Evolutionary conservation across 164 flowering plant genomes (phyloP).

Genomic region (Litsea cubeba): DNA sequence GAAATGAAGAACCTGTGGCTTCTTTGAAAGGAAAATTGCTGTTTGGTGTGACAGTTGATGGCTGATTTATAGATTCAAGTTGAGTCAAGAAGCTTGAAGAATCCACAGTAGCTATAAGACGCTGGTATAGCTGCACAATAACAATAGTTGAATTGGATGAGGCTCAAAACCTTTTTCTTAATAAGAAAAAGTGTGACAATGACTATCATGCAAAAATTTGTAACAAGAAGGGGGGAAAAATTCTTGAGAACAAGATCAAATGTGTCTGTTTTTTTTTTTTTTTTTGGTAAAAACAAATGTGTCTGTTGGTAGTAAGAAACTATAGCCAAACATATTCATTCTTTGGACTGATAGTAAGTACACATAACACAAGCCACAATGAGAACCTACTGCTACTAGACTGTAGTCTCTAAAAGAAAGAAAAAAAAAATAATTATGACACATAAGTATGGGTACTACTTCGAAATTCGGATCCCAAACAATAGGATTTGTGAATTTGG

Average conservation of each 20-base stretch:
- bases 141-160: not conserved
- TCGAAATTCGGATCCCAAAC: too few species aligned
- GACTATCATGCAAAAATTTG: not conserved
- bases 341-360: too few species aligned
- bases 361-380: too few species aligned
- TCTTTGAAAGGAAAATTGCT: conserved; percentile 63
- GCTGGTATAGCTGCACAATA: conserved; percentile 55
- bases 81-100: conserved; percentile 56
- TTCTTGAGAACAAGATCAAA: not conserved
- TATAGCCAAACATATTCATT: too few species aligned
- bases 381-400: too few species aligned
- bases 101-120: conserved; percentile 60
- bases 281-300: too few species aligned
- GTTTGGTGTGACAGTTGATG: conserved; percentile 21
- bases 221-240: not conserved
- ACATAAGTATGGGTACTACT: too few species aligned
- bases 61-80: conserved; percentile 42
- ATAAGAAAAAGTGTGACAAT: not conserved
- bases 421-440: too few species aligned
- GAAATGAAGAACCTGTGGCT: conserved; percentile 53
- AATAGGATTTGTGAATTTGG: too few species aligned
- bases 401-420: too few species aligned
- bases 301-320: not conserved
- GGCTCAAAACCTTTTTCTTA: not conserved
- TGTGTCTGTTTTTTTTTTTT: not conserved